Conservation (phyloP, 176 grass and related monocot species). For the Echinochloa phyllopogon region DNA sequence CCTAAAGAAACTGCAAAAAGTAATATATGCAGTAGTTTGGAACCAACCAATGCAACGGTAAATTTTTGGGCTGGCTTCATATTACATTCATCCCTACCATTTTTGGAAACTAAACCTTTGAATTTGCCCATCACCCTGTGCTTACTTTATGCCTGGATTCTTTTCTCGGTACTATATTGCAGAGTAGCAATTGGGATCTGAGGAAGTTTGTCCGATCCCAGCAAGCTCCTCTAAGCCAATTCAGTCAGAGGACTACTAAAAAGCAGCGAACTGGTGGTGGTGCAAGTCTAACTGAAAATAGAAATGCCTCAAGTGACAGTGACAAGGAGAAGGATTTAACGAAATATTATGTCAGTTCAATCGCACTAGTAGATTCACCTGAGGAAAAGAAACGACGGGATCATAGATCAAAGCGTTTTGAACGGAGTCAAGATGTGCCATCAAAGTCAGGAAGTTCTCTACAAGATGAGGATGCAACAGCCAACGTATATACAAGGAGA, state of each 20-base stretch:
- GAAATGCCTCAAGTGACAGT: constrained; percentile 65
- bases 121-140: background rate
- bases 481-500: constrained; percentile 56
- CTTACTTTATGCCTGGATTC: constrained; percentile 23
- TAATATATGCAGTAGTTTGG: constrained; percentile 46
- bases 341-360: constrained; percentile 76
- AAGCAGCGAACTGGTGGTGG: constrained; percentile 48
- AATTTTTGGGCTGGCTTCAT: constrained; percentile 4
- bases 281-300: constrained; percentile 53
- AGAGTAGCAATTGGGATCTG: constrained; percentile 60
- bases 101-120: constrained; percentile 8
- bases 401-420: constrained; percentile 85
- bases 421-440: constrained; percentile 53
- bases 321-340: constrained; percentile 70
- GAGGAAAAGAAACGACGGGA: constrained; percentile 87
- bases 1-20: constrained; percentile 43
- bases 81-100: background rate
- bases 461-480: constrained; percentile 43
- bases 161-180: constrained; percentile 34
- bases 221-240: constrained; percentile 54
- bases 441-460: constrained; percentile 42
- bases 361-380: constrained; percentile 62
- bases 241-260: constrained; percentile 51
- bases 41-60: constrained; percentile 63
- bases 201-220: constrained; percentile 52